Conservation (phyloP, 116 monocot species). For the Posidonia oceanica region DNA sequence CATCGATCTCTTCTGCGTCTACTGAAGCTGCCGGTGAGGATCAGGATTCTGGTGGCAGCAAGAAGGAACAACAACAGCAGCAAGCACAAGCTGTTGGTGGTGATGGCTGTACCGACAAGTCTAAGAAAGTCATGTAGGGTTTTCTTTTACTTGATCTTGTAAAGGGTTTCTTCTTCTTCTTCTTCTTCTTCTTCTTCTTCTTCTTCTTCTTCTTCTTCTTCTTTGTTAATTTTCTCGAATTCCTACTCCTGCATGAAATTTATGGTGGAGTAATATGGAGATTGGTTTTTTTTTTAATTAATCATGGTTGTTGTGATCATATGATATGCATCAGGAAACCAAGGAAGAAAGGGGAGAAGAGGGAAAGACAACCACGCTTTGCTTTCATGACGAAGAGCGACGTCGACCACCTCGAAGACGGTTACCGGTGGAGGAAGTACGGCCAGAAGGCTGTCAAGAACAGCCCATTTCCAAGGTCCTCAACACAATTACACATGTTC, state of each 20-base stretch:
- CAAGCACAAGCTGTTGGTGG: neutral
- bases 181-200: too few species aligned
- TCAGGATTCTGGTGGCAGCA: constrained; percentile 15
- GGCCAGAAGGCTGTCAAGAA: constrained; percentile 94
- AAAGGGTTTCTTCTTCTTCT: too few species aligned
- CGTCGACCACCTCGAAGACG: constrained; percentile 84
- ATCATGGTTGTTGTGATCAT: neutral
- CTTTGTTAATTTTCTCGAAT: too few species aligned
- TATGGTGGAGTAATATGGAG: too few species aligned
- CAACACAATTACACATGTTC: neutral
- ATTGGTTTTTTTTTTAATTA: neutral
- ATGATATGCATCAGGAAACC: constrained; percentile 17
- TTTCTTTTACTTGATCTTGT: neutral
- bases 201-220: too few species aligned
- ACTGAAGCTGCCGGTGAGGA: constrained; percentile 45
- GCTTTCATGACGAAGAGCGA: constrained; percentile 87
- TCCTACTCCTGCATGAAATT: too few species aligned
- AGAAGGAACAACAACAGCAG: constrained; percentile 6
- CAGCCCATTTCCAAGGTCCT: constrained; percentile 78
- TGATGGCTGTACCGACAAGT: constrained; percentile 1
- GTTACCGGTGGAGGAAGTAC: constrained; percentile 85
- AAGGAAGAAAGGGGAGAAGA: constrained; percentile 63
- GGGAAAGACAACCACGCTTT: constrained; percentile 43
- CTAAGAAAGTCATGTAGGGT: neutral
- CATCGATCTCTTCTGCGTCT: constrained; percentile 55